Evolutionary conservation across 208 protist species (phyloP), one percentile per base, ranked within the genome.

Genomic region (Trypanosoma boissoni): DNA sequence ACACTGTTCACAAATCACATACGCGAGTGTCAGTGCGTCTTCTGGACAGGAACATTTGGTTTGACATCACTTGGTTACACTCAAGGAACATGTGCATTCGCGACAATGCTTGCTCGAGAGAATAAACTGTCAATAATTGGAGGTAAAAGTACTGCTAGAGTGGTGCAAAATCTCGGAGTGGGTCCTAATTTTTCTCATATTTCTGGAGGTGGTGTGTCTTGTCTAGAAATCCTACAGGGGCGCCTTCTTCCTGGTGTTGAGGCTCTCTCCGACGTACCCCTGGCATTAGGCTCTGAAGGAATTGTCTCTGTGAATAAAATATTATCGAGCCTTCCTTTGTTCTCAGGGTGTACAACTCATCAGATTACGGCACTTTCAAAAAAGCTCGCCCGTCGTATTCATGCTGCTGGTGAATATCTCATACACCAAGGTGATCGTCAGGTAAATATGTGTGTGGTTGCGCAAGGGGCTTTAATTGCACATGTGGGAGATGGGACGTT

Each of bases 191-290:
- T 99, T 14, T 82, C 80, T 45, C 97, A 99, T 68, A 83, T 99
- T 32, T 97, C 85, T n/a, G 98, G 98, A 59, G 98, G 98, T 46
- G 98, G 98, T 41, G 91, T 98, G 48, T 95, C 98, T 16, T 97
- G 85, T 18, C 83, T 99, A 20, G 97, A 99, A 71, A 79, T 99
- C 5, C 81, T 99, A 4, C 95, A 99, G 72, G 98, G 98, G 20
- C 74, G 82, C 43, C 68, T 78, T 26, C 74, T 98, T 23, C 92
- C 91, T 18, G 95, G 91, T 42, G 73, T 97, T 18, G 79, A 83
- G 64, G 76, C 86, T 26, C 80, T 97, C 24, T 84, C 81, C n/a
- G 88, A 95, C 53, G 68, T 74, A 14, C 39, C 62, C 2, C 63
- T 72, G 8, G 44, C 65, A 20, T 48, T 74, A 34, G 76, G 72